These are phyloP conservation scores for Starmerella floris DNA, from an alignment of 805 yeast species.

Conservation along the genomic window DNA sequence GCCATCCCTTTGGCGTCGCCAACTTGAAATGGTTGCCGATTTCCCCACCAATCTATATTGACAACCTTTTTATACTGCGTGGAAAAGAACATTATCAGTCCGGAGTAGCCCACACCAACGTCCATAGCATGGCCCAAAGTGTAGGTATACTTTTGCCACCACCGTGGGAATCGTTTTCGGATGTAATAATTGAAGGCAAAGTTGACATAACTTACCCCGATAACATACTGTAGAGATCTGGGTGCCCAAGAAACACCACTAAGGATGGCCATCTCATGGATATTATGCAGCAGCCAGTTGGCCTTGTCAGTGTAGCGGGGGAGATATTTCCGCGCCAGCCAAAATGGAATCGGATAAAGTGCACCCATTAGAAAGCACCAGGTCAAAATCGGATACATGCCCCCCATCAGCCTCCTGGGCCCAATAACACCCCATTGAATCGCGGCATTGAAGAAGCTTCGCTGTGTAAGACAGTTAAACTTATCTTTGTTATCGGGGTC, in stretches of 20 bases:
- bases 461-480: constrained; percentile 33
- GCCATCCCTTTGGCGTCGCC: constrained; percentile 16
- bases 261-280: constrained; percentile 18
- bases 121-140: constrained; percentile 38
- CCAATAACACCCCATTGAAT: constrained; percentile 50
- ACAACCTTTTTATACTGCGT: constrained; percentile 28
- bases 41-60: constrained; percentile 41
- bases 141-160: constrained; percentile 46
- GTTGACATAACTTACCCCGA: constrained; percentile 32
- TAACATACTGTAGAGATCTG: constrained; percentile 34
- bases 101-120: constrained; percentile 40
- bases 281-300: constrained; percentile 12
- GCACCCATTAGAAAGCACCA: constrained; percentile 53
- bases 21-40: constrained; percentile 16
- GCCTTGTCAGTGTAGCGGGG: constrained; percentile 15
- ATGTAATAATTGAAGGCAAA: constrained; percentile 35
- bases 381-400: constrained; percentile 46
- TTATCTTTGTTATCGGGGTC: constrained; percentile 29
- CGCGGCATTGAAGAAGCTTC: constrained; percentile 37
- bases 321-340: constrained; percentile 12
- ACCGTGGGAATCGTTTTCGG: constrained; percentile 32
- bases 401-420: constrained; percentile 38
- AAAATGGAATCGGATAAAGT: constrained; percentile 18
- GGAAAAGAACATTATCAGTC: constrained; percentile 34
- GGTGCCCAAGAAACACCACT: constrained; percentile 32